These are phyloP conservation scores for Austroboletus festivus DNA, from an alignment of 768 basidiomycete species.

Conservation along the genomic window DNA sequence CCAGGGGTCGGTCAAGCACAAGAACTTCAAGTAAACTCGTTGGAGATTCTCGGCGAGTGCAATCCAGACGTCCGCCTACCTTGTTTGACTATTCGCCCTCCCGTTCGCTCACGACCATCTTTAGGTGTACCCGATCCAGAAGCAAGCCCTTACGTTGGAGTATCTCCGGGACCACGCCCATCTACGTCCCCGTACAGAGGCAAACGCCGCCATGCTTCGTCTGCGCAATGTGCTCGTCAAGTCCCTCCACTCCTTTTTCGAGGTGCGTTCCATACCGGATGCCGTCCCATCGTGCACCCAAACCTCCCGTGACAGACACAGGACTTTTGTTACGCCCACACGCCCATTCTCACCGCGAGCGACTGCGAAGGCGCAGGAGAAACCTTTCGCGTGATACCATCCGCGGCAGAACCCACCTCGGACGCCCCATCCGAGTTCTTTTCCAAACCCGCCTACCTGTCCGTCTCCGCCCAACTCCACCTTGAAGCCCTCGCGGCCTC, in stretches of 20 bases:
- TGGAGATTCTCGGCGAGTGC: slow-evolving; percentile 53
- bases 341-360: slow-evolving; percentile 84
- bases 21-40: slow-evolving; percentile 49
- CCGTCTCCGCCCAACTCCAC: slow-evolving; percentile 95
- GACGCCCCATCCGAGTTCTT: slow-evolving; percentile 58
- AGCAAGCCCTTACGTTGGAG: slow-evolving; percentile 73
- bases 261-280: slow-evolving; percentile 44
- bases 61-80: slow-evolving; percentile 47
- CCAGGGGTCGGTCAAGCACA: slow-evolving; percentile 48
- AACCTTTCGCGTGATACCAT: slow-evolving; percentile 65
- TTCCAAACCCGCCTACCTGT: slow-evolving; percentile 73
- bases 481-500: slow-evolving; percentile 83
- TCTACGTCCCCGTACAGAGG: slow-evolving; percentile 77
- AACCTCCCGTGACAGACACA: slow-evolving; percentile 46
- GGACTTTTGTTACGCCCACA: slow-evolving; percentile 75
- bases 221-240: slow-evolving; percentile 58
- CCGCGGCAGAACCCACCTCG: neutral
- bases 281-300: slow-evolving; percentile 14
- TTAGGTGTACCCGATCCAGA: slow-evolving; percentile 89
- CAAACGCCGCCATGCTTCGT: slow-evolving; percentile 71
- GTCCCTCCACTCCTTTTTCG: slow-evolving; percentile 64
- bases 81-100: neutral
- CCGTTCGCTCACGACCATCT: slow-evolving; percentile 4
- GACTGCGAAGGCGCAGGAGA: slow-evolving; percentile 98
- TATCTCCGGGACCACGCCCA: slow-evolving; percentile 85